Conservation (phyloP, 345 rosid genomes). For the Hibiscus tridactylites region DNA sequence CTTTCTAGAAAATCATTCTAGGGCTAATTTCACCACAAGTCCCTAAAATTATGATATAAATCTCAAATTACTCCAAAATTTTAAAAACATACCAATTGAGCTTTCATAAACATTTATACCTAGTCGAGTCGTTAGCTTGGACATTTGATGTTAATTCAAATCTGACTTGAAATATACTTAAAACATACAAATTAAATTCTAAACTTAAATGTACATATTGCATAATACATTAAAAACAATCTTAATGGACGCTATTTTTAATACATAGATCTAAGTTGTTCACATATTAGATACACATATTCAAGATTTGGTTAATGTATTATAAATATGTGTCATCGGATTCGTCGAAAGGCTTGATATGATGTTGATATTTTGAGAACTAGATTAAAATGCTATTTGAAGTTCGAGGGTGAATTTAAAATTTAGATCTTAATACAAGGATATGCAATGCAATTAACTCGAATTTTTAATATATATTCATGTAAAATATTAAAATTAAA, state of each 20-base stretch:
- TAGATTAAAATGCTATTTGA: not conserved
- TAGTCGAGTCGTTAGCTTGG: not conserved
- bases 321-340: not conserved
- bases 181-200: not conserved
- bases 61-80: not conserved
- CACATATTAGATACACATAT: too few species aligned
- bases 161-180: not conserved
- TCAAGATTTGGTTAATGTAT: too few species aligned
- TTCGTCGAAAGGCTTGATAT: not conserved
- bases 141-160: not conserved
- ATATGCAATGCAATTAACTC: not conserved
- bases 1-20: not conserved
- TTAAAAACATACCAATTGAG: not conserved
- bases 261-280: not conserved
- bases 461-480: not conserved
- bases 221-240: too few species aligned
- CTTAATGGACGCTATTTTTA: too few species aligned
- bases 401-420: not conserved
- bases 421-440: not conserved
- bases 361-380: too few species aligned
- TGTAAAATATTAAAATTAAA: not conserved
- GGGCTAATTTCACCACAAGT: not conserved
- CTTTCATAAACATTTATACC: not conserved
- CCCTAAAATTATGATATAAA: not conserved
- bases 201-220: not conserved